phyloP scores from a whole-genome alignment of 371 early-diverging fungal genomes.

The Lichtheimia corymbifera region DNA sequence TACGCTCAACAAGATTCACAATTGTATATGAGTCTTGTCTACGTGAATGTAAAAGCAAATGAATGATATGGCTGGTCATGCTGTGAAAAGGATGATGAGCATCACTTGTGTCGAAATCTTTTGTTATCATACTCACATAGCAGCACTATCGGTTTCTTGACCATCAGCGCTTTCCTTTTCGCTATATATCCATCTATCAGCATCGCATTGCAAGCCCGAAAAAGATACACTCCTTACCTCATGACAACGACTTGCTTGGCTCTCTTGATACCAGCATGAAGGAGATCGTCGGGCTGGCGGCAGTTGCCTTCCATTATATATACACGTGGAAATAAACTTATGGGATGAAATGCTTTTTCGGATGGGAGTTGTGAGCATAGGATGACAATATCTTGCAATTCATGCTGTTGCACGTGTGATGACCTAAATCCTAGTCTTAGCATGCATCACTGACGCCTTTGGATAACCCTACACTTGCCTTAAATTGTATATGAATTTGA shows the following conservation, averaged over 20 bases:
- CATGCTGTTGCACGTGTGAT: constrained; percentile 34
- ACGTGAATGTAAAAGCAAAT: constrained; percentile 25
- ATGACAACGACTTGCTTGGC: constrained; percentile 64
- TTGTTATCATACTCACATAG: constrained; percentile 33
- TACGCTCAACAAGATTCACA: constrained; percentile 41
- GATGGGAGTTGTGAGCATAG: constrained; percentile 46
- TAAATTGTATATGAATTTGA: constrained; percentile 48
- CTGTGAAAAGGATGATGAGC: constrained; percentile 9
- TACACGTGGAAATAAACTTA: constrained; percentile 54
- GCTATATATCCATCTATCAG: constrained; percentile 13
- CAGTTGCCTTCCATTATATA: constrained; percentile 59
- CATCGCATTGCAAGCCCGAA: neutral
- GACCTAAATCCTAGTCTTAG: constrained; percentile 20
- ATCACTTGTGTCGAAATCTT: neutral
- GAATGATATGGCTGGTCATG: constrained; percentile 43
- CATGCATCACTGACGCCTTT: neutral
- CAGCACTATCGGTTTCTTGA: constrained; percentile 45
- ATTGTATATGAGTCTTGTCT: constrained; percentile 24
- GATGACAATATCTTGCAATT: constrained; percentile 57
- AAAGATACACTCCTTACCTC: constrained; percentile 27
- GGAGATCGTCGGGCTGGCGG: constrained; percentile 60
- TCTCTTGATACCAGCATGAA: constrained; percentile 57
- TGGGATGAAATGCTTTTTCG: constrained; percentile 39
- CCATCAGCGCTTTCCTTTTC: constrained; percentile 40
- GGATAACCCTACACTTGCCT: constrained; percentile 15